Evolutionary conservation across 345 rosid genomes (phyloP).

Genomic region (Moricandia moricandioides): DNA sequence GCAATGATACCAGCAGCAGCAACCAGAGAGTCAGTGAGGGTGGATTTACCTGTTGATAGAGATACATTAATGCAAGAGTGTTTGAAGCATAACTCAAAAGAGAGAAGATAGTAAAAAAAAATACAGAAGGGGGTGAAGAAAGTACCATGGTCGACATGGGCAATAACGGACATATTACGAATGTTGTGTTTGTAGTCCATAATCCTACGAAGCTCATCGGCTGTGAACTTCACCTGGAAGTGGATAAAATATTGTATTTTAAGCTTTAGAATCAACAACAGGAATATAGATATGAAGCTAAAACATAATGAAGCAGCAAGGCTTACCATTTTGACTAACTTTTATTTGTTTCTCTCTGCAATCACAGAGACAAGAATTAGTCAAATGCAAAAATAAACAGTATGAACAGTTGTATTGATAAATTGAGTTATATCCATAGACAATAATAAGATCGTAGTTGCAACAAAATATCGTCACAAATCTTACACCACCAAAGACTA

Average conservation of each 20-base stretch:
- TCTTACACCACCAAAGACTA: too few relatives aligned
- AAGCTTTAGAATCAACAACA: background rate
- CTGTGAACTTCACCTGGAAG: slow-evolving; percentile 37
- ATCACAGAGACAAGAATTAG: background rate
- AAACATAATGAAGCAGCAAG: background rate
- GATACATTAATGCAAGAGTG: too few relatives aligned
- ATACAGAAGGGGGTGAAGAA: too few relatives aligned
- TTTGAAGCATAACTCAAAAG: too few relatives aligned
- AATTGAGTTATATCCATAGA: too few relatives aligned
- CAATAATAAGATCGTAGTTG: too few relatives aligned
- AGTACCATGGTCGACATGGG: too few relatives aligned
- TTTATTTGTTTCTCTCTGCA: slow-evolving; percentile 26
- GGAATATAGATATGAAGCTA: background rate
- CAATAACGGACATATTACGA: slow-evolving; percentile 31
- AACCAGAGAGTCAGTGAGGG: background rate
- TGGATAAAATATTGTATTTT: background rate
- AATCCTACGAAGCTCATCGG: slow-evolving; percentile 39
- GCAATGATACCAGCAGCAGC: background rate
- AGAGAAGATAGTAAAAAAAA: too few relatives aligned
- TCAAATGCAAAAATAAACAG: too few relatives aligned
- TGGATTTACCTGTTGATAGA: background rate
- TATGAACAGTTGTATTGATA: too few relatives aligned
- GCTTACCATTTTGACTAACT: slow-evolving; percentile 29
- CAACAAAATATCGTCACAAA: too few relatives aligned
- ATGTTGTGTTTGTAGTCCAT: slow-evolving; percentile 40